Base-by-base conservation (phyloP, 2,329 filamentous ascomycete genomes). In the Ophiostoma piceae region DNA sequence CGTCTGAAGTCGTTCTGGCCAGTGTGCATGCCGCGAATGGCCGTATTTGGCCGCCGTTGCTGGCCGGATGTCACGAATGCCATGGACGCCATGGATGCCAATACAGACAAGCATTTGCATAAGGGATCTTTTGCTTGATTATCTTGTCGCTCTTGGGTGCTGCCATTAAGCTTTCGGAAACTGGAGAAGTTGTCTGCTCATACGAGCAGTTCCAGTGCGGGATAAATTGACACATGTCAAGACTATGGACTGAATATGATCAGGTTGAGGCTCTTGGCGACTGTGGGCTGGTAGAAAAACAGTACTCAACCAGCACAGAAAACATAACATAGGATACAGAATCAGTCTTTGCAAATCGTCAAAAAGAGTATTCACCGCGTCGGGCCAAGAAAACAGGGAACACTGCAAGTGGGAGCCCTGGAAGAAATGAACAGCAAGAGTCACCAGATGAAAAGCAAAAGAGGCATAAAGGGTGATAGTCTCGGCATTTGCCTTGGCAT, bases 401-500 rank as follows among this genome's bases (percentile, higher is more conserved):
- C 26, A 62, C 22, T 62, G 57, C 26, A 62, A 62, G n/a, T 62
- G 26, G 22, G 32, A 32, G 26, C 26, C 5, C 5, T 29, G 57
- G 3, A 62, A 19, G 4, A 62, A 57, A 26, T 11, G 19, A 47
- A 47, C 43, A 47, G 7, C 43, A 47, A 47, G 16, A 32, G 57
- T 26, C 57, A 16, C 57, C 26, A 62, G 12, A 62, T 60, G 26
- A 1, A 19, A 12, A 60, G 12, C 26, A 60, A 12, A 60, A 60
- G 22, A 32, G 26, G 54, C 54, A 60, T 32, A 6, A 32, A 32
- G 22, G 57, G 26, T 26, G 57, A 32, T 16, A 7, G 57, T 62
- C 57, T 32, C 57, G 57, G 57, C 57, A 62, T 62, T 57, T 57
- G 51, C n/a, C 51, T 57, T 57, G 51, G 51, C 51, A 57, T 26